Conservation (phyloP, 805 yeast genomes). For the Spathaspora hagerdaliae region DNA sequence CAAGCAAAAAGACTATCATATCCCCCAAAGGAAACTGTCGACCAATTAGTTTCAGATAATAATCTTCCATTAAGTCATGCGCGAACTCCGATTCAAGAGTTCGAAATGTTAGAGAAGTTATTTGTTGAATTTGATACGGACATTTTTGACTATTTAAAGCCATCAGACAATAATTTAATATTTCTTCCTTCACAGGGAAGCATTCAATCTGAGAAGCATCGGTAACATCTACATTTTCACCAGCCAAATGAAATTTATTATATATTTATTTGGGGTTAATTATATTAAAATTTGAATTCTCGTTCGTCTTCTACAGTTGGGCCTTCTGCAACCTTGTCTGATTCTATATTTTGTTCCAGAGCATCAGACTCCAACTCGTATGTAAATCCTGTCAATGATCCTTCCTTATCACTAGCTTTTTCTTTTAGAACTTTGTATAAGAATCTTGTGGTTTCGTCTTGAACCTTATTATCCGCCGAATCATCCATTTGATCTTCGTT, state of each 20-base stretch:
- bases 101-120: slow-evolving; percentile 15
- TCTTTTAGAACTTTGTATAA: slow-evolving; percentile 21
- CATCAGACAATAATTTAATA: not conserved
- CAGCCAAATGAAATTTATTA: not conserved
- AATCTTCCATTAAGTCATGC: too few species aligned
- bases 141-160: slow-evolving; percentile 18
- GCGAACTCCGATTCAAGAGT: not conserved
- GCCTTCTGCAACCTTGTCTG: not conserved
- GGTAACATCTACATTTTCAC: not conserved
- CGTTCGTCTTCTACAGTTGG: not conserved
- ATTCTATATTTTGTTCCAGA: not conserved
- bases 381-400: slow-evolving; percentile 6
- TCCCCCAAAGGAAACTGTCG: too few species aligned
- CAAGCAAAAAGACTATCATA: too few species aligned
- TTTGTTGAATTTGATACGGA: slow-evolving; percentile 30
- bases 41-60: too few species aligned
- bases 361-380: slow-evolving; percentile 10
- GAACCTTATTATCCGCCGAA: not conserved
- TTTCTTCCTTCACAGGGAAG: not conserved
- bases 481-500: slow-evolving; percentile 8
- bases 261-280: not conserved
- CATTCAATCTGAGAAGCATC: not conserved
- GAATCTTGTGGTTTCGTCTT: slow-evolving; percentile 4
- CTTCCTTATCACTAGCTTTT: slow-evolving; percentile 2
- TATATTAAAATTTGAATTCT: slow-evolving; percentile 10